Evolutionary conservation across 1,284 basidiomycete genomes (phyloP), one percentile per base, ranked within the genome.

Genomic region (Leccinum variabile): DNA sequence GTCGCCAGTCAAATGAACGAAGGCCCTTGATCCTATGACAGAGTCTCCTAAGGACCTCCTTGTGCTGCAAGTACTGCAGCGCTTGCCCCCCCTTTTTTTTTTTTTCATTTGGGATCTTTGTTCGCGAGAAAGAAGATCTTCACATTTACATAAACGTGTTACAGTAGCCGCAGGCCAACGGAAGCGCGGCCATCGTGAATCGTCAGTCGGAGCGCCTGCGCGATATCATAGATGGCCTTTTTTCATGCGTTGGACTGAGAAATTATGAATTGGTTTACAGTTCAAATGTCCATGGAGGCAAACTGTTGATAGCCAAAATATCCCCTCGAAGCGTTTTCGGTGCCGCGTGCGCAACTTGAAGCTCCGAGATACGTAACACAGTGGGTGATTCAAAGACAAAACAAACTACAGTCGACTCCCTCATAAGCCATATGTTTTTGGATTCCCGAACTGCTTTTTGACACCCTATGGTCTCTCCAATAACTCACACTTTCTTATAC

Each of bases 151-250:
- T 28, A 39, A 39, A 39, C 16, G 16, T 41, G 33, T 35, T 35
- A 35, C 39, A 55, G 6, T 16, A 22, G 22, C 46, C 56, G 37
- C 11, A 25, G 25, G 25, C 25, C 65, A 37, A 44, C 57, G 9
- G 52, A 63, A 60, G 14, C 6, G 54, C 52, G 18, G 44, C 53
- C 54, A 62, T 50, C n/a, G n/a, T 44, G 14, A 28, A 10, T 30
- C 44, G 49, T 6, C 6, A 18, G 28, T 5, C 13, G 1, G 25
- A 41, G 25, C n/a, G 8, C 25, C 50, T 52, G 7, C 14, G 28
- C 52, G 14, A 9, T 35, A 35, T 35, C 11, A n/a, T 66, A 33
- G 54, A 37, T 16, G 11, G 11, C 25, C n/a, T 59, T 57, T 37
- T 37, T 46, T 46, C 44, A 46, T 46, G 18, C 22, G 18, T 22